These are phyloP conservation scores for Bryoerythrophyllum caledonicum DNA, from an alignment of 225 moss, liverwort and hornwort genomes.

Conservation along the genomic window DNA sequence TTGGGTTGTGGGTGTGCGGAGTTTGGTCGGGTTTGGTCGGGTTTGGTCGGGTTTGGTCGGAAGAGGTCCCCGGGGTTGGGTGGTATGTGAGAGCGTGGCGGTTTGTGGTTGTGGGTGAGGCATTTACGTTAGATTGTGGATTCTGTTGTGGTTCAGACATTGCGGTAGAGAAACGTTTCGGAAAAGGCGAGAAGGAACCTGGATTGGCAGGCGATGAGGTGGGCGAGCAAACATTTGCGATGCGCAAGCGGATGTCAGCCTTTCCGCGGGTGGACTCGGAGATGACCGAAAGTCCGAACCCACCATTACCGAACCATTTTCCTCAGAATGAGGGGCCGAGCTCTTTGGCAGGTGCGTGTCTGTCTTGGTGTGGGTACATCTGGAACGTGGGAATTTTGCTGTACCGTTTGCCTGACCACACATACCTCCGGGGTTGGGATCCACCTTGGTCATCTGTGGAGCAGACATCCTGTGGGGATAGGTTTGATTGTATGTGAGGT, in stretches of 20 bases:
- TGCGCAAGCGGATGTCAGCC: constrained; percentile 82
- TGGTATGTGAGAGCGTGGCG: not conserved
- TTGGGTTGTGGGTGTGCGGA: not conserved
- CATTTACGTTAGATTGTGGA: not conserved
- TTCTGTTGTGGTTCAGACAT: constrained; percentile 17
- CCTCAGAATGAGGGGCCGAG: constrained; percentile 41
- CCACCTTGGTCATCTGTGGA: not conserved
- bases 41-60: not conserved
- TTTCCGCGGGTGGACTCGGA: constrained; percentile 83
- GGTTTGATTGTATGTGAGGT: constrained; percentile 6
- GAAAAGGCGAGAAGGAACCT: constrained; percentile 47
- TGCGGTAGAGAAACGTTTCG: constrained; percentile 53
- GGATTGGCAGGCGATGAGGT: constrained; percentile 37
- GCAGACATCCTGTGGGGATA: not conserved
- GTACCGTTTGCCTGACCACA: not conserved
- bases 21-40: not conserved
- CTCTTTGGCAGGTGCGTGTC: constrained; percentile 30
- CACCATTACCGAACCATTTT: constrained; percentile 50
- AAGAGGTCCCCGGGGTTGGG: not conserved
- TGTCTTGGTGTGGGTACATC: not conserved
- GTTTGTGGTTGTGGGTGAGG: not conserved
- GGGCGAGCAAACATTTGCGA: constrained; percentile 56
- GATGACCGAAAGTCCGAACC: constrained; percentile 42
- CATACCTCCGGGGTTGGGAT: not conserved
- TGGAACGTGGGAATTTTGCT: not conserved